phyloP scores from a whole-genome alignment of 306 rosid genomes.

The Ceratonia siliqua region DNA sequence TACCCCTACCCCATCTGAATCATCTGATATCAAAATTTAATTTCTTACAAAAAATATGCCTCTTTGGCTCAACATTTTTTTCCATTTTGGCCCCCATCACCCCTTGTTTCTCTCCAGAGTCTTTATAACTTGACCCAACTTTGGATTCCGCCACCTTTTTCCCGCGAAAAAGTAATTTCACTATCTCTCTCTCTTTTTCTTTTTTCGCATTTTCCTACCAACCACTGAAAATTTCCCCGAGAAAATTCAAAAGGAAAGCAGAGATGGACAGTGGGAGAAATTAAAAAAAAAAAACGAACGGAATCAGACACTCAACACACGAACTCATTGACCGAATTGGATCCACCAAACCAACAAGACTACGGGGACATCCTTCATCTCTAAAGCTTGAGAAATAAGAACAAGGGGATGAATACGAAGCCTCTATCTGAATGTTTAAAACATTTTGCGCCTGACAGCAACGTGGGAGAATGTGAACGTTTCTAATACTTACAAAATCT shows the following conservation, averaged over 20 bases:
- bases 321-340: background rate
- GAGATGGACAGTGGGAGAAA: background rate
- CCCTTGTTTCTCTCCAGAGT: background rate
- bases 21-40: background rate
- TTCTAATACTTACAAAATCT: background rate
- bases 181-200: background rate
- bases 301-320: background rate
- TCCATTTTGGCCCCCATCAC: too few species aligned
- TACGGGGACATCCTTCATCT: background rate
- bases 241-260: background rate
- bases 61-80: background rate
- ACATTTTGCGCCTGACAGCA: background rate
- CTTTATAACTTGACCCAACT: background rate
- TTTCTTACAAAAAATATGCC: background rate
- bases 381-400: background rate
- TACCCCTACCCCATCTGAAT: background rate
- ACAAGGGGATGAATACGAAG: background rate
- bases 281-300: background rate
- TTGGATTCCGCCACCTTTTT: background rate
- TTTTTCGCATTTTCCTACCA: background rate
- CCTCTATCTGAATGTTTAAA: background rate
- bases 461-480: background rate
- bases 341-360: background rate
- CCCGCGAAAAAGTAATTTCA: background rate
- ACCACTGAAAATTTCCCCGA: background rate